Evolutionary conservation across 352 stramenopile genomes (phyloP).

Genomic region (Albugo candida): DNA sequence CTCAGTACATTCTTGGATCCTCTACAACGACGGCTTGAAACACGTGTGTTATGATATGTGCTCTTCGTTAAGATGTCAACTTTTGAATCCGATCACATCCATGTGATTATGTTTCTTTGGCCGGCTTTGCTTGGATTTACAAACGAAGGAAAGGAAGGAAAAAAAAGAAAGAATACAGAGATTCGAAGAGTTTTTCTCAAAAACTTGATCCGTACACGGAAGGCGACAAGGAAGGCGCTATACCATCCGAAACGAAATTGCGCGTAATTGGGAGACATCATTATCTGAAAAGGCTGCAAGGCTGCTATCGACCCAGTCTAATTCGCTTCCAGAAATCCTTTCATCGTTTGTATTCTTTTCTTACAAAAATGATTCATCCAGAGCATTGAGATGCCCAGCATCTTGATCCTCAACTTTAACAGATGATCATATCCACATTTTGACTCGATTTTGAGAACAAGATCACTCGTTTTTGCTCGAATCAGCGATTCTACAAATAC

Average conservation of each 20-base stretch:
- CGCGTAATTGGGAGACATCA: conserved; percentile 68
- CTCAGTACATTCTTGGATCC: conserved; percentile 46
- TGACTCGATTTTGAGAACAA: conserved; percentile 62
- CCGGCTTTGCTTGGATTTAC: conserved; percentile 70
- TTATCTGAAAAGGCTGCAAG: conserved; percentile 74
- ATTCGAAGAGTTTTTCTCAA: conserved; percentile 51
- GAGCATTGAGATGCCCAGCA: conserved; percentile 6
- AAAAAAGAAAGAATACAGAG: conserved; percentile 57
- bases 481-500: conserved; percentile 40
- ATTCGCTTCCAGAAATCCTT: conserved; percentile 47
- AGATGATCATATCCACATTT: conserved; percentile 65
- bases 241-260: conserved; percentile 18
- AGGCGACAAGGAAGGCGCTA: no score
- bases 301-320: conserved; percentile 38
- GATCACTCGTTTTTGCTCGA: conserved; percentile 71
- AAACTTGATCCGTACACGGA: no score
- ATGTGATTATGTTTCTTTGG: conserved; percentile 55
- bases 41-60: conserved; percentile 69
- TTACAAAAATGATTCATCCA: conserved; percentile 30
- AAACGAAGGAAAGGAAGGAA: conserved; percentile 63
- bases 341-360: conserved; percentile 44
- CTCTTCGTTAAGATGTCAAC: conserved; percentile 37
- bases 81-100: conserved; percentile 58
- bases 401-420: conserved; percentile 39
- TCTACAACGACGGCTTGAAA: conserved; percentile 47